Conservation (phyloP, 2,329 filamentous ascomycete species). For the Rutstroemia sp. region DNA sequence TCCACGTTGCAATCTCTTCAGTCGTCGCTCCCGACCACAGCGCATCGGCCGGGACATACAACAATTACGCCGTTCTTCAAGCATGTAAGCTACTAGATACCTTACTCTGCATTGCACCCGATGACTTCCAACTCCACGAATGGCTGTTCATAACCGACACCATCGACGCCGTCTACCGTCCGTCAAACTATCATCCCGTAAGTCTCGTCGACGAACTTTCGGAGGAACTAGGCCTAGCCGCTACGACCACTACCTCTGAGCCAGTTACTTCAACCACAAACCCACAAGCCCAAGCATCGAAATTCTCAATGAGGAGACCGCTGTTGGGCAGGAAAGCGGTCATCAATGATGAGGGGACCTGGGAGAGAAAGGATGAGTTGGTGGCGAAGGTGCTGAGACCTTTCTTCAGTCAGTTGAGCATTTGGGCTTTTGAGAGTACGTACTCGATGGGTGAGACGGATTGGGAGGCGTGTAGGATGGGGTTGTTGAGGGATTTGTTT, state of each 20-base stretch:
- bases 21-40: conserved; percentile 61
- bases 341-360: conserved; percentile 46
- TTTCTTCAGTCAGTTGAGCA: conserved; percentile 87
- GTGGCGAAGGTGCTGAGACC: conserved; percentile 73
- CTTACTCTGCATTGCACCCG: conserved; percentile 77
- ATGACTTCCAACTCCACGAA: conserved; percentile 97
- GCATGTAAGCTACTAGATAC: conserved; percentile 90
- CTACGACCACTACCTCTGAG: conserved; percentile 13
- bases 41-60: conserved; percentile 62
- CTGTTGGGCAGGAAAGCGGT: conserved; percentile 34
- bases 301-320: conserved; percentile 28
- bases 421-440: conserved; percentile 85
- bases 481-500: conserved; percentile 68
- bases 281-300: conserved; percentile 18
- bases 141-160: conserved; percentile 98
- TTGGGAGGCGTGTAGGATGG: conserved; percentile 52
- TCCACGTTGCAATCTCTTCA: conserved; percentile 72
- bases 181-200: conserved; percentile 57
- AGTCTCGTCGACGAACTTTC: conserved; percentile 81
- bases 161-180: conserved; percentile 87
- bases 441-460: conserved; percentile 76
- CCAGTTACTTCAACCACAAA: conserved; percentile 6
- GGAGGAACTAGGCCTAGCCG: conserved; percentile 51
- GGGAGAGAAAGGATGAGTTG: conserved; percentile 60
- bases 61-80: conserved; percentile 70